Conservation (phyloP, 2,329 filamentous ascomycete species). For the Curvularia eragrostidis region DNA sequence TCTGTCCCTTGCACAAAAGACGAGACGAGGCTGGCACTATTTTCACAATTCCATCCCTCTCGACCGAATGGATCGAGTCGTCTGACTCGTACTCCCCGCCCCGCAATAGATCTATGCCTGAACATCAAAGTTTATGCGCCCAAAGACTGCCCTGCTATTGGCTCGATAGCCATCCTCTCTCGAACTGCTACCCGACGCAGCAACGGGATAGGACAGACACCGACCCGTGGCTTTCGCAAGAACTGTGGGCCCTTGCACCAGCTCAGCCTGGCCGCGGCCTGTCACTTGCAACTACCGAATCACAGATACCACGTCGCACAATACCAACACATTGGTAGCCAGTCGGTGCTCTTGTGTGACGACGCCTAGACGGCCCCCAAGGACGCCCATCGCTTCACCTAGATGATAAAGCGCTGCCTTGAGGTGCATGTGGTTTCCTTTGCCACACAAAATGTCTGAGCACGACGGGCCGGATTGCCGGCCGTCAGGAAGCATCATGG, state of each 20-base stretch:
- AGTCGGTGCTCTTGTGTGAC: neutral
- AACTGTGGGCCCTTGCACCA: slow-evolving; percentile 20
- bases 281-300: slow-evolving; percentile 21
- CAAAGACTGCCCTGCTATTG: neutral
- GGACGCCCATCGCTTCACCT: slow-evolving; percentile 10
- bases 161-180: slow-evolving; percentile 12
- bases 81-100: neutral
- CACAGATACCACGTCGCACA: slow-evolving; percentile 13
- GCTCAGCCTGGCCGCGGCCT: slow-evolving; percentile 3
- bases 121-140: neutral
- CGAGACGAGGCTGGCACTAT: neutral
- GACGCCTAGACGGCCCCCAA: slow-evolving; percentile 11
- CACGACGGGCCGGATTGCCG: slow-evolving; percentile 5
- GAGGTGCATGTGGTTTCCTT: neutral
- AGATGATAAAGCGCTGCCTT: slow-evolving; percentile 6
- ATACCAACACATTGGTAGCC: slow-evolving; percentile 8
- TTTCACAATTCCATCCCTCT: neutral
- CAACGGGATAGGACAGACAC: neutral
- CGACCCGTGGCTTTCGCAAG: slow-evolving; percentile 14
- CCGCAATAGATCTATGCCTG: neutral
- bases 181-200: slow-evolving; percentile 7
- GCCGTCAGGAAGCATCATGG: neutral
- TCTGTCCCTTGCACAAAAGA: neutral
- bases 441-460: slow-evolving; percentile 2
- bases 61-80: neutral